Evolutionary conservation across 2,329 filamentous ascomycete species (phyloP).

Genomic region (Alternaria rosae): DNA sequence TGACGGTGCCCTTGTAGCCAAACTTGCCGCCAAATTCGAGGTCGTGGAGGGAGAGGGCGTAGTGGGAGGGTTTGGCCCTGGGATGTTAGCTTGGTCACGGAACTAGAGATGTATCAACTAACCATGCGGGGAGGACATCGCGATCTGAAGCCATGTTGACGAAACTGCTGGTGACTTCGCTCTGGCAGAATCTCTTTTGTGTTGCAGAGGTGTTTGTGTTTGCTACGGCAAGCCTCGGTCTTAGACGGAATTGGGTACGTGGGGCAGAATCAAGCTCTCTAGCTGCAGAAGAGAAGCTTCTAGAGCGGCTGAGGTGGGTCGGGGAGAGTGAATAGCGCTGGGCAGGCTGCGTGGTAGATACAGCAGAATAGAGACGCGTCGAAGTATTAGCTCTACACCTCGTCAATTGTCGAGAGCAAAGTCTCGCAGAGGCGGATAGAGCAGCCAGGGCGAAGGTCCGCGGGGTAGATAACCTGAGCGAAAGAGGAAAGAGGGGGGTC

Average conservation of each 20-base stretch:
- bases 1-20: constrained; percentile 85
- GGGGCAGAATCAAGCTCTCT: constrained; percentile 27
- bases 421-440: constrained; percentile 41
- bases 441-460: constrained; percentile 41
- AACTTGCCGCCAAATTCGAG: constrained; percentile 76
- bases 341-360: no score
- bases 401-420: constrained; percentile 43
- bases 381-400: constrained; percentile 25
- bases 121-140: constrained; percentile 56
- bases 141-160: constrained; percentile 55
- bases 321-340: constrained; percentile 17
- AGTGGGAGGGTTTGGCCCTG: constrained; percentile 84
- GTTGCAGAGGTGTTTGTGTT: constrained; percentile 18
- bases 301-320: constrained; percentile 20
- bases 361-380: constrained; percentile 17
- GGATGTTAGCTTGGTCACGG: background rate
- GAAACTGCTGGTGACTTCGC: constrained; percentile 41
- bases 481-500: constrained; percentile 10
- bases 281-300: constrained; percentile 25
- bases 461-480: constrained; percentile 11
- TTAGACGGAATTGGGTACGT: constrained; percentile 23
- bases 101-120: constrained; percentile 20
- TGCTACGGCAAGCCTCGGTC: constrained; percentile 24
- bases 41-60: constrained; percentile 80
- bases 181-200: constrained; percentile 43